Evolutionary conservation across 106 monocot genomes (phyloP), one percentile per base, ranked within the genome.

Genomic region (Apostasia shenzhenica): DNA sequence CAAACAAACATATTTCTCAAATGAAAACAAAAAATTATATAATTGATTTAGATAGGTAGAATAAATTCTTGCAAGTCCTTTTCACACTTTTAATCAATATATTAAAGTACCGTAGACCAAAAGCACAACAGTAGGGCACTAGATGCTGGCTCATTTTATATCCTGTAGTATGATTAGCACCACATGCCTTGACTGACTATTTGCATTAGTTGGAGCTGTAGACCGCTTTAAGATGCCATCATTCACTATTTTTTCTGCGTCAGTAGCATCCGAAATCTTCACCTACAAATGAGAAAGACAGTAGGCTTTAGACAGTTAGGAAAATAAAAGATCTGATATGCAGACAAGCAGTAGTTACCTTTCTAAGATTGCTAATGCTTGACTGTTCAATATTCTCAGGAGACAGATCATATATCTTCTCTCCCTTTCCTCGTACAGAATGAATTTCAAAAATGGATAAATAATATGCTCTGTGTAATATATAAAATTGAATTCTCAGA

Each of bases 401-500:
- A 6, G 75, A 83, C 54, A 94, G 66, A 79, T 94, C 94, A 74
- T 87, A 56, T 39, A 94, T 82, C 55, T 68, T 84, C 63, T 94
- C 94, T 58, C 82, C 84, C 73, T 82, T 94, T 11, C 90, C 90
- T 62, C 81, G 67, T 68, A 82, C 86, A 59, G 88, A 94, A 70
- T 81, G 74, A 74, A 94, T 94, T 72, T 94, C 94, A 72, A 94
- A 84, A 84, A 94, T 87, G 41, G 94, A 90, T 14, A 94, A 42
- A 73, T 76, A 85, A 81, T 81, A 87, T 57, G 73, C 73, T 68
- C 94, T 94, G 81, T 94, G 81, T 14, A 70, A 37, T 66, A 56
- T 51, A 73, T 39, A n/a, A 59, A 66, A 54, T 7, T 42, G 9
- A 54, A 2, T 48, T 13, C 38, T 8, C 52, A 3, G 14, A 38